Evolutionary conservation across 2,329 filamentous ascomycete genomes (phyloP).

Genomic region (Massarina eburnea): DNA sequence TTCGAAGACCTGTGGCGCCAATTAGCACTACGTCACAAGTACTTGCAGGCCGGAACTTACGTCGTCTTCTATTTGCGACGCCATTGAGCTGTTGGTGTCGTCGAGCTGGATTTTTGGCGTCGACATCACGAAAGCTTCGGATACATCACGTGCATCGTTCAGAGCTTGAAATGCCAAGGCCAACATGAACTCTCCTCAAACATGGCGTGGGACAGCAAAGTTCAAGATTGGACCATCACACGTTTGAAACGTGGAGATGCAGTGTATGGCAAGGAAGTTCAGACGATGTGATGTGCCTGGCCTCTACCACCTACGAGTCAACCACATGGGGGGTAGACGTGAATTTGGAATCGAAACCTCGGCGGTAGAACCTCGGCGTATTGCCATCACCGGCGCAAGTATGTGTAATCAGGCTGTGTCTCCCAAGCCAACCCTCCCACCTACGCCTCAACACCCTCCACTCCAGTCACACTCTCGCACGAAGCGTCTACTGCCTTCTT

Average conservation of each 20-base stretch:
- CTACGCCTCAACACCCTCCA: background rate
- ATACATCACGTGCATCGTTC: conserved; percentile 10
- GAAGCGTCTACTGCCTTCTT: no score
- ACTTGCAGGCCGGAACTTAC: conserved; percentile 34
- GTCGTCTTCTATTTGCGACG: conserved; percentile 50
- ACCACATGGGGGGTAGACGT: no score
- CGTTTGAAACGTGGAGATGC: no score
- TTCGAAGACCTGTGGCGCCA: conserved; percentile 57
- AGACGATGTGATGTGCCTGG: no score
- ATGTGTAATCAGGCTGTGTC: conserved; percentile 1
- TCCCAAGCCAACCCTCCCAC: background rate
- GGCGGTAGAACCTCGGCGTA: no score
- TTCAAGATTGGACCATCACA: no score
- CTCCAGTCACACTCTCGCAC: no score
- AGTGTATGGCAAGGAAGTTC: no score
- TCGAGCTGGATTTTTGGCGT: conserved; percentile 29
- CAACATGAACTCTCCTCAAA: background rate
- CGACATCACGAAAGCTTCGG: conserved; percentile 16
- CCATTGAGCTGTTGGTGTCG: conserved; percentile 42
- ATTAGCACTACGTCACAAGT: conserved; percentile 13
- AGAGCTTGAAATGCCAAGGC: background rate
- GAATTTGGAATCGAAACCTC: no score
- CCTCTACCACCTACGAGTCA: no score
- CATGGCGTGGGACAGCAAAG: no score
- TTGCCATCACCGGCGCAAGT: no score